Evolutionary conservation across 106 monocot species (phyloP), one percentile per base, ranked within the genome.

Genomic region (Dioscorea zingiberensis): DNA sequence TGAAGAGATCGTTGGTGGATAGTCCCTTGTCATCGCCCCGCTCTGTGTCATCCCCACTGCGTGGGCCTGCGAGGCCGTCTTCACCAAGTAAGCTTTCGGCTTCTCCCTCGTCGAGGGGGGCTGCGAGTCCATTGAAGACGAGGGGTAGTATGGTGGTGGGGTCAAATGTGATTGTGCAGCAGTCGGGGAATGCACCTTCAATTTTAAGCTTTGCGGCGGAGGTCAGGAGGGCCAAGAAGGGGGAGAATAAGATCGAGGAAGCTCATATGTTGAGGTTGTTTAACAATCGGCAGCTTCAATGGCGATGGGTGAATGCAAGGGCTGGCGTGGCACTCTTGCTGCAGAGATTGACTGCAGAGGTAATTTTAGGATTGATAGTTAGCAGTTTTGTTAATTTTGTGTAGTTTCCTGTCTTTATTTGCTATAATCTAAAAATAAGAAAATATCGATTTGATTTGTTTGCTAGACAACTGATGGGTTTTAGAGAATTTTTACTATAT

Each of bases 131-230:
- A 21, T 71, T 66, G 19, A 59, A 76, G 61, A 48, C 61, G 48
- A 76, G 97, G 65, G 76, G 25, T 18, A 60, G 70, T 58, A 25
- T 58, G 56, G 55, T 32, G 18, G 67, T 19, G 24, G 57, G 15
- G 13, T 21, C 77, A 18, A 59, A 48, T 19, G 51, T 71, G 2
- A 25, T 48, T 26, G 54, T 66, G 24, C 72, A 71, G 21, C 72
- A 71, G 25, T 78, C 67, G 12, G 84, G 69, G 0, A 81, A 65
- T 72, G 80, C 81, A 7, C 80, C 79, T n/a, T 90, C 90, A 13
- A 82, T 90, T 30, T 59, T 90, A 60, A 87, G 80, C 68, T 90
- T 87, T 78, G 84, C 80, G 18, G 82, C 90, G 13, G 90, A 90
- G 47, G 77, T 80, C 54, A 71, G 82, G 65, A 86, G 84, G 58